phyloP scores from a whole-genome alignment of 176 grass and related monocot genomes.

The Avena atlantica region DNA sequence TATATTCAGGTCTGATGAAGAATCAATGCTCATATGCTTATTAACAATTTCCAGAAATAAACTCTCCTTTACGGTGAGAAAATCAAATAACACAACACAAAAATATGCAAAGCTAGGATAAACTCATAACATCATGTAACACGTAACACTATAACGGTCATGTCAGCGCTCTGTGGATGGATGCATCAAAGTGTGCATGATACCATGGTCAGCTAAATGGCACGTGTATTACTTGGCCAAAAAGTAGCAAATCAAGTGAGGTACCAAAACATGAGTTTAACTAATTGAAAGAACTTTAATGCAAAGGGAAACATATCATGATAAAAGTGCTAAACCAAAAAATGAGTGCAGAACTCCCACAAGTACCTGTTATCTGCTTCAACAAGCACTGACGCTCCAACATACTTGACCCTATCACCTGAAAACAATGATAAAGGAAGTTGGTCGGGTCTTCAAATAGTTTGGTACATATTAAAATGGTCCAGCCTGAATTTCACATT shows the following conservation, averaged over 20 bases:
- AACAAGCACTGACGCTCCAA: conserved; percentile 61
- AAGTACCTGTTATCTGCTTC: conserved; percentile 74
- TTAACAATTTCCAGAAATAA: neutral
- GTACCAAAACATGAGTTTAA: neutral
- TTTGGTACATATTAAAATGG: conserved; percentile 11
- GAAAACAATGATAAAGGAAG: conserved; percentile 51
- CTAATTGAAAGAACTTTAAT: conserved; percentile 33
- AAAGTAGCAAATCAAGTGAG: conserved; percentile 17
- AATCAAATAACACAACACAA: conserved; percentile 6
- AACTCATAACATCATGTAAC: conserved; percentile 27
- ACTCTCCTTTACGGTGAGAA: neutral
- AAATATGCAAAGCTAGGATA: neutral
- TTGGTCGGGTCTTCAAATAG: neutral
- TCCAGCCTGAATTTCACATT: conserved; percentile 38
- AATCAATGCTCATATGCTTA: conserved; percentile 3
- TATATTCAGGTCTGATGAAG: conserved; percentile 15
- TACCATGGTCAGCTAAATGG: neutral
- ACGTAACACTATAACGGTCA: conserved; percentile 4
- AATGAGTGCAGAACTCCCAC: conserved; percentile 23
- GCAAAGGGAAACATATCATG: neutral
- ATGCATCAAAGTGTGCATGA: neutral
- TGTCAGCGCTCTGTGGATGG: neutral
- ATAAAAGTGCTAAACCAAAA: conserved; percentile 32
- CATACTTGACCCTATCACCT: conserved; percentile 91
- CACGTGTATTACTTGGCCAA: neutral